phyloP scores from a whole-genome alignment of 805 yeast species.

The Candida montana region DNA sequence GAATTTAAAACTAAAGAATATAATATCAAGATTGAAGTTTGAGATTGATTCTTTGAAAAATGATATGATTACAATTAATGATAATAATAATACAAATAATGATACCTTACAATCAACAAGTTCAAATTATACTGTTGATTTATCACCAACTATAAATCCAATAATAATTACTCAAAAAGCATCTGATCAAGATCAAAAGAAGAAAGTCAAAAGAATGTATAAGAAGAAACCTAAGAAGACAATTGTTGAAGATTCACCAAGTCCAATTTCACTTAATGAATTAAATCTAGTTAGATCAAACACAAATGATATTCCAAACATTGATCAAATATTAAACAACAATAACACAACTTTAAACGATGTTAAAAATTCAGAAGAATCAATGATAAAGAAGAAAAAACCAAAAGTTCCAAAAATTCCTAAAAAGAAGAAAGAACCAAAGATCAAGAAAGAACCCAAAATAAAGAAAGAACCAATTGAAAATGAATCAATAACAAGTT shows the following conservation, averaged over 20 bases:
- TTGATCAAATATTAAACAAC: conserved; percentile 8
- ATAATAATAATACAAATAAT: conserved; percentile 5
- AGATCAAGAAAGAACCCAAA: neutral
- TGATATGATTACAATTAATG: conserved; percentile 1
- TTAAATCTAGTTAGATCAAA: neutral
- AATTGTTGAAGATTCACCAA: conserved; percentile 19
- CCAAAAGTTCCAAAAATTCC: neutral
- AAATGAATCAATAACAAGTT: neutral
- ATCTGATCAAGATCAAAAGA: conserved; percentile 10
- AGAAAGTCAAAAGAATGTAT: conserved; percentile 9
- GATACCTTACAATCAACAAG: neutral
- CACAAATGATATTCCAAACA: conserved; percentile 5
- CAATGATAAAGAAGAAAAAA: neutral
- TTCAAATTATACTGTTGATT: conserved; percentile 1
- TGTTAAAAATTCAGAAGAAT: neutral
- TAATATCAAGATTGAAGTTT: conserved; percentile 33
- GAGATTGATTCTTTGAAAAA: conserved; percentile 31
- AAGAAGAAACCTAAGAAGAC: conserved; percentile 6
- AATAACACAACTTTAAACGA: neutral
- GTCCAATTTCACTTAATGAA: conserved; percentile 17
- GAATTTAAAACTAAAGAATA: conserved; percentile 38
- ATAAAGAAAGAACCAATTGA: neutral
- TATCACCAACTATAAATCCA: conserved; percentile 9
- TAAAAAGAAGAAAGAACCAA: neutral
- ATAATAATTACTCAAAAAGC: conserved; percentile 6